Percentiles rank a stretch among this genome's conserved stretches.
phyloP scores from a whole-genome alignment of 2,329 filamentous ascomycete species.

The Botryotinia narcissicola region DNA sequence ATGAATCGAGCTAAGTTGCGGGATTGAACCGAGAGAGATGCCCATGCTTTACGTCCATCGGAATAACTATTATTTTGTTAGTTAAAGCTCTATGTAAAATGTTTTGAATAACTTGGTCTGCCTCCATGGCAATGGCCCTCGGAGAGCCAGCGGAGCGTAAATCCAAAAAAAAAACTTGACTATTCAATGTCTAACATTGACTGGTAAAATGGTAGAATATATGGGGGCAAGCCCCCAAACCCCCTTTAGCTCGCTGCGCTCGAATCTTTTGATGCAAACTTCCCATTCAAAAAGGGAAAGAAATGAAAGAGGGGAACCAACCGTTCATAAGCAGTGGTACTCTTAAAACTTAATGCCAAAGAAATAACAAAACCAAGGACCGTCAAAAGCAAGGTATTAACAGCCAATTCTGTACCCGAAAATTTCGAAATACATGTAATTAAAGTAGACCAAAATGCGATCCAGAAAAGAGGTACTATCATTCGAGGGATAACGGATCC shows the following conservation, averaged over 20 bases:
- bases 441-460: slow-evolving; percentile 63
- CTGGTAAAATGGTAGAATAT: neutral
- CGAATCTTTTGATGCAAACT: neutral
- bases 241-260: neutral
- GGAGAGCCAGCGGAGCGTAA: slow-evolving; percentile 5
- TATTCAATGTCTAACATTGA: neutral
- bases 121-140: slow-evolving; percentile 1
- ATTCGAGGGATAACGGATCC: slow-evolving; percentile 73
- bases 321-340: slow-evolving; percentile 73
- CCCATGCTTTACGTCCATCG: slow-evolving; percentile 64
- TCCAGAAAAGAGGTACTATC: slow-evolving; percentile 63
- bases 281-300: neutral
- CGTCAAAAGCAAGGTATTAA: slow-evolving; percentile 68
- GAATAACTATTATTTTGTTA: slow-evolving; percentile 44
- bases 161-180: neutral
- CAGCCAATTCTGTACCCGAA: slow-evolving; percentile 45
- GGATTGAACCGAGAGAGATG: slow-evolving; percentile 58
- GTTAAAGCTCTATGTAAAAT: neutral
- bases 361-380: slow-evolving; percentile 80
- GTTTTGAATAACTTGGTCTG: neutral
- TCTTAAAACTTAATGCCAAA: slow-evolving; percentile 74
- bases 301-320: neutral
- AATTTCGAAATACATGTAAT: slow-evolving; percentile 55
- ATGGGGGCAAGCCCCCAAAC: neutral
- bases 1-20: slow-evolving; percentile 72